These are phyloP conservation scores for Alternaria incomplexa DNA, from an alignment of 2,329 filamentous ascomycete species.

Conservation along the genomic window DNA sequence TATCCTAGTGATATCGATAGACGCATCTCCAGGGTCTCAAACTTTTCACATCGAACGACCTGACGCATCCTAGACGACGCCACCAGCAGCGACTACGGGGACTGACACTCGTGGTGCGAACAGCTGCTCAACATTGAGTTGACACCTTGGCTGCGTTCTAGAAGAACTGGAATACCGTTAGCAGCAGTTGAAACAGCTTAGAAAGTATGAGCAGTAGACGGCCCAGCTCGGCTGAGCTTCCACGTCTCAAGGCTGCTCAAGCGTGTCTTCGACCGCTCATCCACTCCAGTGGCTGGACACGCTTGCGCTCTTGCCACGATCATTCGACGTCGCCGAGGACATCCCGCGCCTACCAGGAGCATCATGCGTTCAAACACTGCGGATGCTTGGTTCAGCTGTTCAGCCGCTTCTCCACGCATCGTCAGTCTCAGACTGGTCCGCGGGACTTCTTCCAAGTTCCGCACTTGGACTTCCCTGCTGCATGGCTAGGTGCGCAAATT, in stretches of 20 bases:
- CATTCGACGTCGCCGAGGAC: background rate
- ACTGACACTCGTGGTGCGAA: background rate
- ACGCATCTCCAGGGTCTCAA: background rate
- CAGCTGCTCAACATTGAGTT: background rate
- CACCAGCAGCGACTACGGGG: background rate
- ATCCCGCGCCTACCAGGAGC: background rate
- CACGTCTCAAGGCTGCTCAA: background rate
- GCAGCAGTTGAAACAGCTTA: background rate
- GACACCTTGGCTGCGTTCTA: background rate
- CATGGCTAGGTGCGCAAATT: background rate
- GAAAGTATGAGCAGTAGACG: background rate
- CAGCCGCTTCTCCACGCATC: background rate
- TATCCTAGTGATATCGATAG: background rate
- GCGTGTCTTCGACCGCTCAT: background rate
- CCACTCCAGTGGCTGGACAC: background rate
- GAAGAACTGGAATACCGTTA: background rate
- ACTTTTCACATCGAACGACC: background rate
- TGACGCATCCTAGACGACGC: background rate
- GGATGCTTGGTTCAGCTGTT: background rate
- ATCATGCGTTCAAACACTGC: background rate
- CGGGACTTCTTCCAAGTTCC: background rate
- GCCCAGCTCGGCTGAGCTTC: slow-evolving; percentile 1
- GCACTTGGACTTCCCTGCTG: background rate
- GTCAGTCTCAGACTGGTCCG: background rate
- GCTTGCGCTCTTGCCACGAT: slow-evolving; percentile 4